Evolutionary conservation across 805 yeast genomes (phyloP), one percentile per base, ranked within the genome.

Genomic region (Kockiozyma suomiensis): DNA sequence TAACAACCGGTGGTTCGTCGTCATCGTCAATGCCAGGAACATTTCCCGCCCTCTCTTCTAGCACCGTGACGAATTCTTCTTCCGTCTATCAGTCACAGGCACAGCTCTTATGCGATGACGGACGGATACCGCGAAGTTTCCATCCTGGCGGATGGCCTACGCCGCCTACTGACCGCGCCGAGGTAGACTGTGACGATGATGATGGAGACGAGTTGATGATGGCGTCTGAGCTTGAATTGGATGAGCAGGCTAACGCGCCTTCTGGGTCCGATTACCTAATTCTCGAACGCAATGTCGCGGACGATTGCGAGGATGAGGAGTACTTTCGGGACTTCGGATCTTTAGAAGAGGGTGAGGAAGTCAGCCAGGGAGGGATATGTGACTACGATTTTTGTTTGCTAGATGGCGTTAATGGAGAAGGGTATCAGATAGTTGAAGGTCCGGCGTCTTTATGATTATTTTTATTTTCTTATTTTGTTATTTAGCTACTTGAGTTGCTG

Each of bases 181-280:
- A 3, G 15, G 38, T 38, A 13, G 50, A 7, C 26, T 21, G 28
- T 13, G 49, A 19, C 28, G 41, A 54, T 8, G 41, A 40, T 21
- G 45, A 26, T 32, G 38, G 30, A 4, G 52, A 41, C 30, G 55
- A 51, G 15, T 5, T 55, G 30, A 33, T 55, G 50, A 28, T 49
- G 30, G 43, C 60, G 25, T 45, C 50, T 13, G 61, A 58, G 32
- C 54, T 58, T 15, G 54, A 46, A 26, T 45, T 58, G 25, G 62
- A 58, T 30, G 58, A 51, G 17, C 58, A 54, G 35, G 50, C 41
- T 8, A 58, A 54, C 28, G 62, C 56, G 19, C 62, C 62, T 15
- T 45, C 56, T 13, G 62, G 58, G 17, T 58, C 62, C 12, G 62
- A 58, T 28, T 58, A 58, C 42, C 54, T 54, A 3, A 28, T 54